phyloP scores from a whole-genome alignment of 805 yeast genomes.

The Saccharomycopsis sp. region DNA sequence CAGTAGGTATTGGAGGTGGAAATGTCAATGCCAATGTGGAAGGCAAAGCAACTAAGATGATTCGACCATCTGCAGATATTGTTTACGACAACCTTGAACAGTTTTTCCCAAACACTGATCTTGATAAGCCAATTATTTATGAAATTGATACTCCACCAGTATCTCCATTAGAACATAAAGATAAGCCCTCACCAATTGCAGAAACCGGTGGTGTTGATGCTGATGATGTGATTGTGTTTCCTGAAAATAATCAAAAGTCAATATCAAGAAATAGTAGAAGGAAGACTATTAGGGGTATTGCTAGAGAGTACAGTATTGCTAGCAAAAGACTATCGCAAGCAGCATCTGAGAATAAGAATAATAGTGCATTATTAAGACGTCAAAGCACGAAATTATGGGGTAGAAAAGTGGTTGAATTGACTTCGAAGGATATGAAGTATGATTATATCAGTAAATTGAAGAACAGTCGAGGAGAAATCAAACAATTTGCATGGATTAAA shows the following conservation, averaged over 20 bases:
- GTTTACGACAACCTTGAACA: slow-evolving; percentile 85
- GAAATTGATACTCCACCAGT: slow-evolving; percentile 60
- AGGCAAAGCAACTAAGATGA: slow-evolving; percentile 41
- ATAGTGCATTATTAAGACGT: slow-evolving; percentile 46
- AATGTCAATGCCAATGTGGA: not conserved
- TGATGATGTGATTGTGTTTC: slow-evolving; percentile 27
- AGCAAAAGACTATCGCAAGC: slow-evolving; percentile 34
- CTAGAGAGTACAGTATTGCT: slow-evolving; percentile 77
- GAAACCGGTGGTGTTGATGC: slow-evolving; percentile 9
- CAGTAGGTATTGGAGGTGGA: slow-evolving; percentile 14
- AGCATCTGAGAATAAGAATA: slow-evolving; percentile 18
- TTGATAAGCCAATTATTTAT: slow-evolving; percentile 82
- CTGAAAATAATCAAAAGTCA: slow-evolving; percentile 22
- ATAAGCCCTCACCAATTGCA: slow-evolving; percentile 17
- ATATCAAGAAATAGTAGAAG: slow-evolving; percentile 51
- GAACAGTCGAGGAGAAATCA: slow-evolving; percentile 59
- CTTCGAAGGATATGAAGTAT: slow-evolving; percentile 55
- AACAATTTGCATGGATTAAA: slow-evolving; percentile 94
- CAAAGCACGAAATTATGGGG: slow-evolving; percentile 98
- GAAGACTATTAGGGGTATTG: slow-evolving; percentile 90
- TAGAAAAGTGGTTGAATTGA: slow-evolving; percentile 82
- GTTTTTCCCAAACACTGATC: slow-evolving; percentile 86
- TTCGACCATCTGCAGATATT: slow-evolving; percentile 93
- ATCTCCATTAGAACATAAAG: slow-evolving; percentile 35
- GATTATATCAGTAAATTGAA: slow-evolving; percentile 62